Base-by-base conservation (phyloP, 1,139 yeast genomes). In the Saccharomyces hybrid region DNA sequence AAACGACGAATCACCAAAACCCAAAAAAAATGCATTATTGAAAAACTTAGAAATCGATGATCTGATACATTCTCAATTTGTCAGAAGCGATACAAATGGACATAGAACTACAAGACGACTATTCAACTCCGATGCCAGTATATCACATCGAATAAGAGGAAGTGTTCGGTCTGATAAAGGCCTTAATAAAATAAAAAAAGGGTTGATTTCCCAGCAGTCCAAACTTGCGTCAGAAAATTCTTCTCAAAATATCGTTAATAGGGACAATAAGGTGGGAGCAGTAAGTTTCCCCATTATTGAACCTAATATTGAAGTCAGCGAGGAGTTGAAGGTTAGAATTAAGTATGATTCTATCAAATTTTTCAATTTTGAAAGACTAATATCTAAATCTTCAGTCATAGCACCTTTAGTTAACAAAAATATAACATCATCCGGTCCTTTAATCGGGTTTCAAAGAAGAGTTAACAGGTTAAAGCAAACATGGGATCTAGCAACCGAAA, bases 311-410 rank as follows among this genome's bases (percentile, higher is more conserved):
- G 48, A 50, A 25, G 26, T 46, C 23, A 48, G 13, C 13, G 51
- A 47, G 27, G 48, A 51, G 26, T 49, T 44, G 5, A 49, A 49
- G 34, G 48, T 68, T 2, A 62, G 54, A 46, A 62, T 68, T 27
- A 61, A 61, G 44, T 69, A 66, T 50, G 54, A 65, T 42, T 64
- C 71, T 0, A 16, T 54, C 31, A 62, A 57, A 28, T 54, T 66
- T 9, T 53, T 66, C 11, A 60, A 62, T 49, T 65, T 67, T 48
- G 53, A 61, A 7, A 57, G 60, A 25, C 50, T 66, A 26, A 49
- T 65, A 26, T 9, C 8, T 5, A 38, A 19, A 38, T 38, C 44
- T 19, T 38, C 25, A 3, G n/a, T 25, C 19, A 38, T 38, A 38
- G 26, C 23, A 9, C 44, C 44, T 19, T 11, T 19, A 16, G n/a